These are phyloP conservation scores for Actinomucor elegans DNA, from an alignment of 371 early-diverging fungal species.

Conservation along the genomic window DNA sequence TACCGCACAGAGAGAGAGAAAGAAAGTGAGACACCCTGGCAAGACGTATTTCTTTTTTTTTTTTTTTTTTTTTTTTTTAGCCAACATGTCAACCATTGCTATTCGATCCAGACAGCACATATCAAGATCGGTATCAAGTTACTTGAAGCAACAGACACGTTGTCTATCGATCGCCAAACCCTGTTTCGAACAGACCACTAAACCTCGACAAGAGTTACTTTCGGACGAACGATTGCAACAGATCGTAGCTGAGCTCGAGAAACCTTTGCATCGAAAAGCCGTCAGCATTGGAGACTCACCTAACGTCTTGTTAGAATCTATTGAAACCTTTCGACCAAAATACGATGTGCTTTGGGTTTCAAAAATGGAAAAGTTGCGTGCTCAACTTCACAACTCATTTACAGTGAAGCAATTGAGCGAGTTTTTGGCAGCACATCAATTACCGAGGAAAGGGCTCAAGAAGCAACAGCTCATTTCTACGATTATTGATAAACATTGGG, in stretches of 20 bases:
- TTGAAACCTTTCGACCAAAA: conserved; percentile 12
- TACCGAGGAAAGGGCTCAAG: background rate
- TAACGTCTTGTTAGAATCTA: background rate
- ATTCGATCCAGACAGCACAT: too few species aligned
- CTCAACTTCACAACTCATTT: conserved; percentile 16
- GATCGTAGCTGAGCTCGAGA: conserved; percentile 18
- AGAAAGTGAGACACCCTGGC: too few species aligned
- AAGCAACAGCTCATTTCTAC: background rate
- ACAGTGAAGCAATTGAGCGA: conserved; percentile 27
- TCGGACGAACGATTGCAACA: conserved; percentile 12
- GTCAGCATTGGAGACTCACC: background rate
- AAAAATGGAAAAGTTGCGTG: conserved; percentile 11
- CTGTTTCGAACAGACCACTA: background rate
- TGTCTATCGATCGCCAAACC: background rate
- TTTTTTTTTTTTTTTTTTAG: background rate
- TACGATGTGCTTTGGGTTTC: background rate
- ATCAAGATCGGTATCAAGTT: too few species aligned
- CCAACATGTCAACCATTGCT: too few species aligned
- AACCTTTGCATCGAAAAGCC: background rate
- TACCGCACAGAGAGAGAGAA: too few species aligned
- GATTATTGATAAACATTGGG: conserved; percentile 28
- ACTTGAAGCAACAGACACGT: too few species aligned
- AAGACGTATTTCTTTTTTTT: too few species aligned
- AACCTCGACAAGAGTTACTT: conserved; percentile 1
- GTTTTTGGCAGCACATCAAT: conserved; percentile 15